phyloP scores from a whole-genome alignment of 23 red algal species.

The Gracilaria vermiculophylla region DNA sequence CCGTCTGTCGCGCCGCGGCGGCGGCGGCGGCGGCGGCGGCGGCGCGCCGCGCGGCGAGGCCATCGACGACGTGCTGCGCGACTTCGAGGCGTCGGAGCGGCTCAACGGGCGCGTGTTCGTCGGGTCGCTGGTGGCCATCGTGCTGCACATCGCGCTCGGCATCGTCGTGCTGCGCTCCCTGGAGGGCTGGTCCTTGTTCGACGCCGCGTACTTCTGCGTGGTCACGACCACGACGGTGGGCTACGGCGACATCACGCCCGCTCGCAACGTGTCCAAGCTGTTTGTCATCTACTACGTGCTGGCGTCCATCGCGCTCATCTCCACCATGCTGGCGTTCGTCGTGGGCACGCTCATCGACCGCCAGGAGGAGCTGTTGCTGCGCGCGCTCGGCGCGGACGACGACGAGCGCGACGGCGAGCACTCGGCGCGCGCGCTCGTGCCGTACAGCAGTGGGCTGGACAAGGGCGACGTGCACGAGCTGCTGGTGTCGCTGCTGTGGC shows the following conservation, averaged over 20 bases:
- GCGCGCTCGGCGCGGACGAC: conserved; percentile 3
- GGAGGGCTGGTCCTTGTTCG: conserved; percentile 62
- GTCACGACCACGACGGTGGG: conserved; percentile 79
- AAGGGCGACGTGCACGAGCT: conserved; percentile 20
- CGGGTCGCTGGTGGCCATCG: conserved; percentile 2
- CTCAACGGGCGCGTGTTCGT: neutral
- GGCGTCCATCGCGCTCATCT: conserved; percentile 60
- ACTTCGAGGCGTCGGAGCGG: neutral
- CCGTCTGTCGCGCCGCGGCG: neutral
- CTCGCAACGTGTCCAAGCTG: conserved; percentile 36
- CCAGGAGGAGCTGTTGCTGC: conserved; percentile 70
- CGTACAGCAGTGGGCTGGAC: neutral
- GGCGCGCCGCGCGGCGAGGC: too few species aligned
- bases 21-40: neutral
- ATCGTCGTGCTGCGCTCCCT: neutral
- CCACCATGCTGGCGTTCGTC: conserved; percentile 30
- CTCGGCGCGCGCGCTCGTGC: neutral
- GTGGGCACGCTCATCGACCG: conserved; percentile 61
- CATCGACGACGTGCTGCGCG: neutral
- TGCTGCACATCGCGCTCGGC: conserved; percentile 24
- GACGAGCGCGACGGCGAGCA: conserved; percentile 33
- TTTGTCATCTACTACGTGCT: conserved; percentile 70
- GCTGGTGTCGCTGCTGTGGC: neutral
- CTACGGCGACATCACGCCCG: conserved; percentile 81
- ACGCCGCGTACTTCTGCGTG: conserved; percentile 60